Conservation (phyloP, 192 early-diverging fungal species). For the Phycomyces blakesleeanus region DNA sequence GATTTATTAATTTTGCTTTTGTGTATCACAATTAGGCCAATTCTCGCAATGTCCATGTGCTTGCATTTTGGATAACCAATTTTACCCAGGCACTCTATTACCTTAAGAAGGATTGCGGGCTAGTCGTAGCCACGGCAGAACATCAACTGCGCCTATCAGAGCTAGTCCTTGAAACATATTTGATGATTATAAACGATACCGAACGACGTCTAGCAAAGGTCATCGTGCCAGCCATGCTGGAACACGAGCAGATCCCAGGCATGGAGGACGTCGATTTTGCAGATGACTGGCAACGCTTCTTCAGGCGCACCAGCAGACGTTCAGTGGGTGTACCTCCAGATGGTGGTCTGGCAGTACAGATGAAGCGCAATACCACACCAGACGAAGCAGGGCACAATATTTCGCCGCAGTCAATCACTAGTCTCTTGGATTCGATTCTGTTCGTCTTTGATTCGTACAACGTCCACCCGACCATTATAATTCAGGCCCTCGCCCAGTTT, state of each 20-base stretch:
- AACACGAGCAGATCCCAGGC: conserved; percentile 70
- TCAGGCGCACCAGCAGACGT: conserved; percentile 31
- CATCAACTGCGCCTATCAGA: conserved; percentile 77
- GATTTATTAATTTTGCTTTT: neutral
- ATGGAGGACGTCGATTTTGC: conserved; percentile 58
- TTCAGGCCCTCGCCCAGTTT: conserved; percentile 71
- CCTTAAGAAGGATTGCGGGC: conserved; percentile 79
- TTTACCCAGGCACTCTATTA: conserved; percentile 77
- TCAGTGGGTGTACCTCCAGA: conserved; percentile 2
- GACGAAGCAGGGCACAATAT: neutral
- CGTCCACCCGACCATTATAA: conserved; percentile 71
- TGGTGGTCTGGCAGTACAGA: neutral
- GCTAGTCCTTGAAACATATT: conserved; percentile 69
- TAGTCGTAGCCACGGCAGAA: conserved; percentile 64
- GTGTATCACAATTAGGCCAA: conserved; percentile 29
- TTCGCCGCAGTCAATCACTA: conserved; percentile 73
- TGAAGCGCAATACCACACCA: neutral
- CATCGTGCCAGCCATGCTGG: conserved; percentile 61
- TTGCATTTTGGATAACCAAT: conserved; percentile 88
- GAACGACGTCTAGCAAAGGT: conserved; percentile 62
- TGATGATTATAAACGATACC: conserved; percentile 58
- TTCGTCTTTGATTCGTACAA: conserved; percentile 68
- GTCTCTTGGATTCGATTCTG: conserved; percentile 65
- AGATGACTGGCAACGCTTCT: conserved; percentile 57
- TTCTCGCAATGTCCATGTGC: conserved; percentile 53